Base-by-base conservation (phyloP, 1,284 basidiomycete genomes). In the Rhodofomes roseus region DNA sequence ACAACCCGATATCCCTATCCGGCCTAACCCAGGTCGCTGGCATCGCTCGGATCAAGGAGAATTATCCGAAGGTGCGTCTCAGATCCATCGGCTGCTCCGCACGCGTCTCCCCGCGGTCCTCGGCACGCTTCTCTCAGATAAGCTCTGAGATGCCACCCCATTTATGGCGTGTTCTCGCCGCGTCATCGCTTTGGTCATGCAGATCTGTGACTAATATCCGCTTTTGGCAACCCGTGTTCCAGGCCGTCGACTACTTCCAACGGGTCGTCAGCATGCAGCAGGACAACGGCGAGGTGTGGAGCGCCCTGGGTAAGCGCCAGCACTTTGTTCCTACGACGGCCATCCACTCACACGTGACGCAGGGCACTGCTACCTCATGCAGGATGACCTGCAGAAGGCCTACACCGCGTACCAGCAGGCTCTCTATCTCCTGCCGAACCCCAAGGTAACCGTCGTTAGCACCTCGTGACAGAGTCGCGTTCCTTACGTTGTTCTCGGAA, bases 361-460 rank as follows among this genome's bases (percentile, higher is more conserved):
- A 90, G 90, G 95, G 39, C 96, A 98, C 71, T 98, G 97, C 77
- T 96, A 96, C 75, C 85, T 99, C 59, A 99, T 98, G 96, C 96
- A 98, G 74, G 96, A 99, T 71, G 96, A 99, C 76, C 85, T 99
- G 59, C 96, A 97, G 76, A 97, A 96, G 77, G 97, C 97, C 0
- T 99, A 99, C 76, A 90, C 94, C 0, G 96, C 97, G 6, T 99
- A 99, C 76, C 97, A 99, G 76, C 96, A 99, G 75, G 96, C 96
- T 0, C 83, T 99, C 20, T 98, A 97, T 73, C 85, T 96, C 65
- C 85, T 98, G 41, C 94, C 94, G 2, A 96, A 97, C 69, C 96
- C 96, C 34, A 98, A 98, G 81, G 90, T 89, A 67, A 50, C 73
- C 66, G 27, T 20, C 11, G 14, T 46, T 34, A 53, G 60, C 54